These are phyloP conservation scores for Fusarium sp. DNA, from an alignment of 2,329 filamentous ascomycete genomes.

Conservation along the genomic window DNA sequence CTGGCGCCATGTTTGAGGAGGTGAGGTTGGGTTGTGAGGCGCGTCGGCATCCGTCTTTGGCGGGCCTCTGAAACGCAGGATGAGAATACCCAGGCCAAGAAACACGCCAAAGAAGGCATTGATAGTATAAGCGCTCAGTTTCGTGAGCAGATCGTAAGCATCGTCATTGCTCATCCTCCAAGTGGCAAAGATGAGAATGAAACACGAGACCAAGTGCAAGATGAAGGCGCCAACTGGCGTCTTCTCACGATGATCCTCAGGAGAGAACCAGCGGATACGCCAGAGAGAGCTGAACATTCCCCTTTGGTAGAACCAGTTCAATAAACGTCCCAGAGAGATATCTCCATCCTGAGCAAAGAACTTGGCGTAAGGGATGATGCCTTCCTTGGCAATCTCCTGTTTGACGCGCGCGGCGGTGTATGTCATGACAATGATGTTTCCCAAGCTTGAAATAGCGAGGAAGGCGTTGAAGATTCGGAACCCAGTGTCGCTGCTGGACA, in stretches of 20 bases:
- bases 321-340: slow-evolving; percentile 46
- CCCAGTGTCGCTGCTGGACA: slow-evolving; percentile 42
- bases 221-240: slow-evolving; percentile 50
- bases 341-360: slow-evolving; percentile 56
- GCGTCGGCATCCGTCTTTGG: slow-evolving; percentile 38
- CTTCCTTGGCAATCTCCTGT: slow-evolving; percentile 67
- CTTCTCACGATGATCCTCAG: slow-evolving; percentile 49
- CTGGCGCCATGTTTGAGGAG: slow-evolving; percentile 43
- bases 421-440: slow-evolving; percentile 65
- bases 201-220: slow-evolving; percentile 47
- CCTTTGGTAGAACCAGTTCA: slow-evolving; percentile 45
- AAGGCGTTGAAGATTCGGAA: slow-evolving; percentile 56
- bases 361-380: slow-evolving; percentile 59
- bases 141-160: slow-evolving; percentile 47
- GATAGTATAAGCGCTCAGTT: slow-evolving; percentile 47
- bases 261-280: slow-evolving; percentile 44
- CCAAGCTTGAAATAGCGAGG: slow-evolving; percentile 61
- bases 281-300: slow-evolving; percentile 44
- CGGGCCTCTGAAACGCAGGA: slow-evolving; percentile 48
- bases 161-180: slow-evolving; percentile 38
- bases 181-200: slow-evolving; percentile 49
- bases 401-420: slow-evolving; percentile 64
- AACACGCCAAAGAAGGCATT: slow-evolving; percentile 49
- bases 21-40: slow-evolving; percentile 16
- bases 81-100: slow-evolving; percentile 48